Conservation (phyloP, 2,329 filamentous ascomycete species). For the Lachnellula suecica region DNA sequence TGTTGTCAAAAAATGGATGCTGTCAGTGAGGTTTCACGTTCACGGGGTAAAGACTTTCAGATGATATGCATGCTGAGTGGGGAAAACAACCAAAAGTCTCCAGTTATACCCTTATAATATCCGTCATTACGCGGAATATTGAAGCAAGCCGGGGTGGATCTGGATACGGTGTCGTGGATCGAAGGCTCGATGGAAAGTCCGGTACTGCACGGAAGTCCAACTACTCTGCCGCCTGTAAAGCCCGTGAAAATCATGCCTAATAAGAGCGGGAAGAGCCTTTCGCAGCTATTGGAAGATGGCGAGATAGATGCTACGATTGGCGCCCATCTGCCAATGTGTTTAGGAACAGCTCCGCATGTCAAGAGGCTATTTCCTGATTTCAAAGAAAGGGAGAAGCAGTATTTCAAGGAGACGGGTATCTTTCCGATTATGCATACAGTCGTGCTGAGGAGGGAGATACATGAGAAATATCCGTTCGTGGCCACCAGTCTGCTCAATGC, state of each 20-base stretch:
- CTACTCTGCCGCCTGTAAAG: no score
- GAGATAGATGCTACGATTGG: slow-evolving; percentile 38
- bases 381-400: slow-evolving; percentile 34
- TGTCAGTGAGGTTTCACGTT: no score
- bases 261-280: slow-evolving; percentile 25
- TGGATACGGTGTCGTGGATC: no score
- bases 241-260: slow-evolving; percentile 29
- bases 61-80: no score
- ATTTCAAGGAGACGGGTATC: slow-evolving; percentile 29
- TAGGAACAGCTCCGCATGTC: slow-evolving; percentile 30
- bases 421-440: slow-evolving; percentile 19
- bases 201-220: no score
- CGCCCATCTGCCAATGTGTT: slow-evolving; percentile 33
- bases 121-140: no score
- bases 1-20: no score
- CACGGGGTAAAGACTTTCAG: no score
- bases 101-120: no score
- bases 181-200: no score
- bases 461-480: slow-evolving; percentile 31
- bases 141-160: no score
- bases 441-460: slow-evolving; percentile 5
- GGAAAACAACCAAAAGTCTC: no score
- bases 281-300: slow-evolving; percentile 35
- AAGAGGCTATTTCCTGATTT: slow-evolving; percentile 36
- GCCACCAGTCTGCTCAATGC: slow-evolving; percentile 34